Base-by-base conservation (phyloP, 441 rosid genomes). In the Populus hybrid region DNA sequence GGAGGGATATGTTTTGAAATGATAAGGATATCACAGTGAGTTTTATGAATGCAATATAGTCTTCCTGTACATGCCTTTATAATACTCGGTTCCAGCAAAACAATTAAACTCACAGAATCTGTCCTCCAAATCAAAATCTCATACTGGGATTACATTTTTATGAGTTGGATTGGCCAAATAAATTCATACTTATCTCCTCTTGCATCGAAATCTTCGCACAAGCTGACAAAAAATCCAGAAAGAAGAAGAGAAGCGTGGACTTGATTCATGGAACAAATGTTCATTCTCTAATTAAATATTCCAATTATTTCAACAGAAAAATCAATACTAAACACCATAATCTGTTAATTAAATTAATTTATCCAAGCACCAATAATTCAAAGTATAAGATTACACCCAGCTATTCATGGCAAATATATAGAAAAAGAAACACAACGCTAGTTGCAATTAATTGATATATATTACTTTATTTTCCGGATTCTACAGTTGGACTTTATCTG, bases 121-220 rank as follows among this genome's bases (percentile, higher is more conserved):
- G 81, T 78, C 87, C 82, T 78, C 82, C 81, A 61, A 63, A 65
- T 32, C 78, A 74, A 35, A 10, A 24, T 10, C 50, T 36, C 26
- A 21, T 42, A 46, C 59, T 4, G 53, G 63, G 69, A 42, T 70
- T 63, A 67, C 72, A 70, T 67, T 72, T 64, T 72, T 34, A 63
- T 72, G 67, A 69, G 75, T 67, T 53, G 16, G 69, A 74, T 5
- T 50, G 38, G 82, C 53, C 53, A 76, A 72, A 40, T 28, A 77
- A 12, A 34, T 26, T 71, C 75, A 81, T 76, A 80, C 82, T 75
- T 66, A 76, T 78, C 79, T 64, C 69, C 30, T 66, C 70, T 30
- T 34, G 21, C 40, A 69, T 34, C n/a, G 64, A 74, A 71, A 61
- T 66, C 38, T n/a, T 30, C 65, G 14, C 46, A 67, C 28, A 9